Conservation (phyloP, 257 asterid species). For the Lithospermum erythrorhizon region DNA sequence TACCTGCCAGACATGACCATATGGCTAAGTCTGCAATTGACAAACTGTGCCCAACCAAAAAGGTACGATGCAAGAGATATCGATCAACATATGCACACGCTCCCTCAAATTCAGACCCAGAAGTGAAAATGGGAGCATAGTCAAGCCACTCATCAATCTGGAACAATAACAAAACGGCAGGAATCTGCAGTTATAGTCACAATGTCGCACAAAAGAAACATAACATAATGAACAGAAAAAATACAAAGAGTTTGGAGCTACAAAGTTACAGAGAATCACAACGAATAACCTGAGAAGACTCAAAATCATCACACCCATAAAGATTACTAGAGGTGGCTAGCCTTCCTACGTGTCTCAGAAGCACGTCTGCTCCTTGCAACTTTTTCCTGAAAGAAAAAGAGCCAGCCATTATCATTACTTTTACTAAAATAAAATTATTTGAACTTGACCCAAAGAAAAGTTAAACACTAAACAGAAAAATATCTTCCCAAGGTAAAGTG, state of each 20-base stretch:
- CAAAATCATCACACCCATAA: constrained; percentile 39
- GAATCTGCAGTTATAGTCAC: neutral
- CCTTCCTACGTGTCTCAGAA: constrained; percentile 62
- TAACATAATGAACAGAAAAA: neutral
- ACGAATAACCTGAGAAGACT: constrained; percentile 42
- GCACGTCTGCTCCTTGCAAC: constrained; percentile 44
- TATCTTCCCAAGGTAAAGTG: no score
- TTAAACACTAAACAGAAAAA: no score
- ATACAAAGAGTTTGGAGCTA: neutral
- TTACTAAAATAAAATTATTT: neutral
- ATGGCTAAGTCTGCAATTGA: constrained; percentile 84
- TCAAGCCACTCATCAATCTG: constrained; percentile 90
- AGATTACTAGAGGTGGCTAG: constrained; percentile 31
- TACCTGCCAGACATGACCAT: constrained; percentile 93
- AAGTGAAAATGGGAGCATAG: constrained; percentile 54
- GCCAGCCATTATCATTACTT: no score
- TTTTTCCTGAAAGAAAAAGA: constrained; percentile 31
- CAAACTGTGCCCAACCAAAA: constrained; percentile 52
- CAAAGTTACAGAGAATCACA: neutral
- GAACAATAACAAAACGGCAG: constrained; percentile 11
- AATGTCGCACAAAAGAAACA: neutral
- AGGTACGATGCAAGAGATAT: constrained; percentile 46
- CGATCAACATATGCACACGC: constrained; percentile 64
- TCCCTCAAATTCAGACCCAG: constrained; percentile 88
- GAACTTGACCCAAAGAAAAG: neutral